Evolutionary conservation across 2,329 filamentous ascomycete genomes (phyloP).

Genomic region (Scopulariopsis brevicaulis): DNA sequence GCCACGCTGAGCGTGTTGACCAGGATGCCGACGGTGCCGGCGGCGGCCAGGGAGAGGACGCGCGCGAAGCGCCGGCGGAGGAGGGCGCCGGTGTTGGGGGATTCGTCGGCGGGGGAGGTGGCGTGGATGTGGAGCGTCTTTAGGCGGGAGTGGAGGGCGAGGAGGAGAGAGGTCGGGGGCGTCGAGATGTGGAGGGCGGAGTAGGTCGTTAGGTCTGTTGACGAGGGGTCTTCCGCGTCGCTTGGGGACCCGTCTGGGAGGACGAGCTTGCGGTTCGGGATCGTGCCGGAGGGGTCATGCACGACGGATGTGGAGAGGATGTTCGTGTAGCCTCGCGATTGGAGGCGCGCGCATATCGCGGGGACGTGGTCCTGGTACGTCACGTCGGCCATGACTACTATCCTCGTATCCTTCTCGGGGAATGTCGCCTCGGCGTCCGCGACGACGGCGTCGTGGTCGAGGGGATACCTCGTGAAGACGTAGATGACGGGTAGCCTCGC

Average conservation of each 20-base stretch:
- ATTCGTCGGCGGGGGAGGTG: conserved; percentile 34
- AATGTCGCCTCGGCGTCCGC: conserved; percentile 59
- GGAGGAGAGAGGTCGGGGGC: conserved; percentile 69
- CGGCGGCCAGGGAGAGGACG: conserved; percentile 67
- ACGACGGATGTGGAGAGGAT: conserved; percentile 61
- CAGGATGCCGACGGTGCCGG: conserved; percentile 80
- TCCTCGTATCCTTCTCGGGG: conserved; percentile 45
- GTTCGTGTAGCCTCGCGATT: conserved; percentile 53
- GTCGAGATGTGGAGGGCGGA: conserved; percentile 77
- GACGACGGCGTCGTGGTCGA: conserved; percentile 49
- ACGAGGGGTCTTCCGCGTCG: conserved; percentile 20
- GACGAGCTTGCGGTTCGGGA: conserved; percentile 72
- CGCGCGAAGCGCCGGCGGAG: conserved; percentile 84
- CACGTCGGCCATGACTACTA: conserved; percentile 81
- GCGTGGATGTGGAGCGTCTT: conserved; percentile 57
- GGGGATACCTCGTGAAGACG: conserved; percentile 66
- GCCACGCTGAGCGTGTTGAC: conserved; percentile 91
- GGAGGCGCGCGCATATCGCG: conserved; percentile 41
- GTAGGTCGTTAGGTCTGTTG: conserved; percentile 48
- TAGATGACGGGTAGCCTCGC: conserved; percentile 80
- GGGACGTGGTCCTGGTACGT: conserved; percentile 70
- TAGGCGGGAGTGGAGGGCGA: conserved; percentile 78
- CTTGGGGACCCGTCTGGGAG: background rate
- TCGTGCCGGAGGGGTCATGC: conserved; percentile 64
- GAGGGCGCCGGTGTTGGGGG: conserved; percentile 33